These are phyloP conservation scores for Aspergillus biplanus DNA, from an alignment of 495 filamentous ascomycete genomes.

Conservation along the genomic window DNA sequence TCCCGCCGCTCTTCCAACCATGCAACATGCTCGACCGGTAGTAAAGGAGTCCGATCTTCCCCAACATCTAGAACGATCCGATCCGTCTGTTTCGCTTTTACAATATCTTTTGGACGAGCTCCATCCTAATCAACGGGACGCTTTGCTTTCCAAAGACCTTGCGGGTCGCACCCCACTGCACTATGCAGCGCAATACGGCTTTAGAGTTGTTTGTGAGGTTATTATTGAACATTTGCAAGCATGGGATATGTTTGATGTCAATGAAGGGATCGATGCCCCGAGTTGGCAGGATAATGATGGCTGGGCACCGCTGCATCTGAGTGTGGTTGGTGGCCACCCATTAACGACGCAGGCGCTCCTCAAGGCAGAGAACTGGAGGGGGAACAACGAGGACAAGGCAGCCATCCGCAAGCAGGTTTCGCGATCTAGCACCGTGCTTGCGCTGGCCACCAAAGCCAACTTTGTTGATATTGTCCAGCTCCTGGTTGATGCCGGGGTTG, in stretches of 20 bases:
- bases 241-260: conserved; percentile 85
- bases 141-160: conserved; percentile 69
- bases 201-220: conserved; percentile 83
- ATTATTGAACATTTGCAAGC: conserved; percentile 85
- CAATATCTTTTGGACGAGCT: conserved; percentile 73
- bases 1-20: conserved; percentile 69
- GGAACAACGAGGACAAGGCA: conserved; percentile 58
- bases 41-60: conserved; percentile 59
- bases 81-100: conserved; percentile 76
- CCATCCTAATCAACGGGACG: conserved; percentile 66
- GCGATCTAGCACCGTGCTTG: conserved; percentile 87
- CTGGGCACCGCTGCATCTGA: conserved; percentile 86
- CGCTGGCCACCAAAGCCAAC: conserved; percentile 83
- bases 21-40: conserved; percentile 59
- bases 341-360: conserved; percentile 80
- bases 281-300: conserved; percentile 93
- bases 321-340: conserved; percentile 88
- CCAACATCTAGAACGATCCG: conserved; percentile 66
- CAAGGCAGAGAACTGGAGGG: conserved; percentile 74
- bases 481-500: conserved; percentile 86
- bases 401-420: conserved; percentile 68
- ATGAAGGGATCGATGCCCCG: conserved; percentile 79
- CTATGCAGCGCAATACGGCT: conserved; percentile 94
- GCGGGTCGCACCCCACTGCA: conserved; percentile 89
- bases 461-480: conserved; percentile 80